phyloP scores from a whole-genome alignment of 441 rosid genomes.

The Pelargonium citronellum region DNA sequence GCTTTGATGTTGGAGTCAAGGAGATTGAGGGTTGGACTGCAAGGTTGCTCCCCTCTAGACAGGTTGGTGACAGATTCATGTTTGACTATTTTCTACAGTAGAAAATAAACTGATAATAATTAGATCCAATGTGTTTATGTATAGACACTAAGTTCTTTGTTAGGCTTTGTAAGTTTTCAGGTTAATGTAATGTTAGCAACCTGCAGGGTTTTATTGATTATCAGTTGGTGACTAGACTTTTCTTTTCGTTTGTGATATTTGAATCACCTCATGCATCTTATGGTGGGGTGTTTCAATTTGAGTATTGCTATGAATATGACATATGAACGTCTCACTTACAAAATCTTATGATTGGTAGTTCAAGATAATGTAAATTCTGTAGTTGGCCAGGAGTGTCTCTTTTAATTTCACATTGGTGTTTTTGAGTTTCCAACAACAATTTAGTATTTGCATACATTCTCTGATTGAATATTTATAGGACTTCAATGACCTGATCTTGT shows the following conservation, averaged over 20 bases:
- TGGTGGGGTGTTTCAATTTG: neutral
- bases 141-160: neutral
- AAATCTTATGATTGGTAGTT: neutral
- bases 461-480: neutral
- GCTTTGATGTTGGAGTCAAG: slow-evolving; percentile 52
- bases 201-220: neutral
- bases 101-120: neutral
- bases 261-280: neutral
- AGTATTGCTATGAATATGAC: neutral
- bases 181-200: neutral
- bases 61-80: slow-evolving; percentile 27
- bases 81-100: neutral
- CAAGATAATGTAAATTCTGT: neutral
- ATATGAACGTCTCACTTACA: no score
- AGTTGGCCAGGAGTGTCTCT: no score
- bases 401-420: no score
- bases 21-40: slow-evolving; percentile 65
- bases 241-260: neutral
- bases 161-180: neutral
- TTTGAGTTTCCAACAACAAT: no score
- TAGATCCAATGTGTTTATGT: no score
- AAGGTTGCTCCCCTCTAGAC: slow-evolving; percentile 57
- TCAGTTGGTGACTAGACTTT: neutral
- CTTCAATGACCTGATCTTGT: neutral
- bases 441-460: neutral